phyloP scores from a whole-genome alignment of 495 filamentous ascomycete species.

The Annulohypoxylon moriforme region DNA sequence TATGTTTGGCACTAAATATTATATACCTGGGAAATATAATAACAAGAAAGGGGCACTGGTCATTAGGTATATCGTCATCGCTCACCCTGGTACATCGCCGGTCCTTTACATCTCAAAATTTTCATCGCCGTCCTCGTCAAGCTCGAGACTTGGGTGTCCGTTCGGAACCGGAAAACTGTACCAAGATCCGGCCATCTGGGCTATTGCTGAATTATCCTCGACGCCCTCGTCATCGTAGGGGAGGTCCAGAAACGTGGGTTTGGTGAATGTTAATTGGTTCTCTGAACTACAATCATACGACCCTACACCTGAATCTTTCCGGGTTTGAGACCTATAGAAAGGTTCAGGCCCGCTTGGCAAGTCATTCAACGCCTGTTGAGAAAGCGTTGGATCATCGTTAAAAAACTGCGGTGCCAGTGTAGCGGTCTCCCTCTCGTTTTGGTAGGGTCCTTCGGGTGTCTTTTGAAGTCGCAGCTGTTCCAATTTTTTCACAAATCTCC shows the following conservation, averaged over 20 bases:
- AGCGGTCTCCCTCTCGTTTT: background rate
- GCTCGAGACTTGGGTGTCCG: background rate
- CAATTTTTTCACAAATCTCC: slow-evolving; percentile 3
- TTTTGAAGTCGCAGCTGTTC: background rate
- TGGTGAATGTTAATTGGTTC: background rate
- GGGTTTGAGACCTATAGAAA: slow-evolving; percentile 19
- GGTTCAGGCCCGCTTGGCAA: slow-evolving; percentile 5
- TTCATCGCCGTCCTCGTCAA: slow-evolving; percentile 15
- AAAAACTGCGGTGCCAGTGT: background rate
- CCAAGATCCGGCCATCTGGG: slow-evolving; percentile 9
- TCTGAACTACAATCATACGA: slow-evolving; percentile 20
- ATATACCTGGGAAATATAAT: background rate
- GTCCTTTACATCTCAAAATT: too few relatives aligned
- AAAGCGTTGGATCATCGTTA: slow-evolving; percentile 9
- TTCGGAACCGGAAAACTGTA: background rate
- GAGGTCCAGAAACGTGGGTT: background rate
- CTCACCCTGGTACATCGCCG: background rate
- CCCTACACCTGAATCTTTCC: slow-evolving; percentile 22
- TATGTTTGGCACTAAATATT: background rate
- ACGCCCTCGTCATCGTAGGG: background rate
- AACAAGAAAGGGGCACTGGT: background rate
- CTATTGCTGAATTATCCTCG: background rate
- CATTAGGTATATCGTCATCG: background rate
- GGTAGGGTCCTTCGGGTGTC: background rate
- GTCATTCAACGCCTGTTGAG: background rate